These are phyloP conservation scores for Phaseolus coccineus DNA, from an alignment of 331 rosid species.

Conservation along the genomic window DNA sequence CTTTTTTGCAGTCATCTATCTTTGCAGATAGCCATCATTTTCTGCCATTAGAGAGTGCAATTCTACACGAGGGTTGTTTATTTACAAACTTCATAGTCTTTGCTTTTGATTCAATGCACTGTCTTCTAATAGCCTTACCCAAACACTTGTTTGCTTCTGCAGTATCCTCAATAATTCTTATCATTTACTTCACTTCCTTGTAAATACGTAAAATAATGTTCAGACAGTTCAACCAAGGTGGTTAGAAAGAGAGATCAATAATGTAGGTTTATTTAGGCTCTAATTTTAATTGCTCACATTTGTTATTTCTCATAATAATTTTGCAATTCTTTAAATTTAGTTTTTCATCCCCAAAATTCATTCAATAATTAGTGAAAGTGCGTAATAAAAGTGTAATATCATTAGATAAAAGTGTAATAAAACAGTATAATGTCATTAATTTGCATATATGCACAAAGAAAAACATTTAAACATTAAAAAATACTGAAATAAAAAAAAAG, in stretches of 20 bases:
- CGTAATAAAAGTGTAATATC: background rate
- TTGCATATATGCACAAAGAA: background rate
- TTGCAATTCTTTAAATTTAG: background rate
- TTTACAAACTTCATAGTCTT: background rate
- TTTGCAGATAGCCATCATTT: conserved; percentile 40
- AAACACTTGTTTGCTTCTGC: background rate
- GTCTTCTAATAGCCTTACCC: background rate
- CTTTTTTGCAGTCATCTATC: conserved; percentile 15
- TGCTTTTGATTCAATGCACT: background rate
- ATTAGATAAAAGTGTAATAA: background rate
- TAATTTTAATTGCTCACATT: background rate
- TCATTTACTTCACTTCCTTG: background rate
- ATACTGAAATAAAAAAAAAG: background rate
- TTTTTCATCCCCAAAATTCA: background rate
- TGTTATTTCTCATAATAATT: background rate
- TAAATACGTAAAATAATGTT: background rate
- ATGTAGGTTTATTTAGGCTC: background rate
- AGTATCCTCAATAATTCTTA: background rate
- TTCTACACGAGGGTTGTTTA: background rate
- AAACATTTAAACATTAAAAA: background rate
- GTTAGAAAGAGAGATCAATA: background rate
- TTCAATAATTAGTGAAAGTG: background rate
- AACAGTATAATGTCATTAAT: background rate
- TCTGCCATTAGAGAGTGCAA: background rate
- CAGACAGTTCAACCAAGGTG: background rate